Conservation (phyloP, 352 stramenopile species). For the Peronosclerospora sorghi region DNA sequence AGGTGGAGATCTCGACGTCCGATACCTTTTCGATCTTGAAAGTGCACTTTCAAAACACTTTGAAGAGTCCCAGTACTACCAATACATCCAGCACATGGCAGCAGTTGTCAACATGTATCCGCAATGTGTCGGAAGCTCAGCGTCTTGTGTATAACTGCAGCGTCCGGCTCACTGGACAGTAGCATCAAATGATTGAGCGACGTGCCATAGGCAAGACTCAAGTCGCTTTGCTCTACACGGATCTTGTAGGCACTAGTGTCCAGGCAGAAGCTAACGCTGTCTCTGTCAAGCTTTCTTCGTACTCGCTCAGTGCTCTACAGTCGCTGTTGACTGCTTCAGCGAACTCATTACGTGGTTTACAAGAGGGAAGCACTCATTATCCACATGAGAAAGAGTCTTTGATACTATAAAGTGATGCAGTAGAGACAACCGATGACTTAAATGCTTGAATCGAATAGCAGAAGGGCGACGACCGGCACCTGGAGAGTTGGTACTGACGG, state of each 20-base stretch:
- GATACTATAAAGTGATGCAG: background rate
- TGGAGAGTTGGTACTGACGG: slow-evolving; percentile 57
- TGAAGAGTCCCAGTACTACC: slow-evolving; percentile 20
- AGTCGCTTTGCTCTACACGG: slow-evolving; percentile 17
- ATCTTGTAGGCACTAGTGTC: slow-evolving; percentile 21
- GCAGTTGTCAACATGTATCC: slow-evolving; percentile 33
- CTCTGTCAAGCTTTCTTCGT: slow-evolving; percentile 40
- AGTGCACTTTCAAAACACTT: slow-evolving; percentile 32
- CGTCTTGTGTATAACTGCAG: slow-evolving; percentile 49
- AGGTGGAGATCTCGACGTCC: slow-evolving; percentile 40
- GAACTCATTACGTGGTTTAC: too few relatives aligned
- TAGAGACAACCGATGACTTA: slow-evolving; percentile 35
- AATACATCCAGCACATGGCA: slow-evolving; percentile 41
- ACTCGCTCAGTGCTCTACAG: slow-evolving; percentile 23
- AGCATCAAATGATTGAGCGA: slow-evolving; percentile 30
- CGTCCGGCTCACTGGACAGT: slow-evolving; percentile 34
- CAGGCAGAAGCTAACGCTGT: slow-evolving; percentile 35
- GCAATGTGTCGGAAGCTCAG: slow-evolving; percentile 27
- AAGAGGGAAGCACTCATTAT: background rate
- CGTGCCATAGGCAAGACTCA: background rate
- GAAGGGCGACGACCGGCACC: slow-evolving; percentile 34
- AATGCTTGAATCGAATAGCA: slow-evolving; percentile 35
- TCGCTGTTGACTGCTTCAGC: slow-evolving; percentile 12
- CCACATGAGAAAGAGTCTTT: background rate
- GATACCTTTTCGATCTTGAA: slow-evolving; percentile 21